These are phyloP conservation scores for Eucalyptus cloeziana DNA, from an alignment of 345 rosid genomes.

Conservation along the genomic window DNA sequence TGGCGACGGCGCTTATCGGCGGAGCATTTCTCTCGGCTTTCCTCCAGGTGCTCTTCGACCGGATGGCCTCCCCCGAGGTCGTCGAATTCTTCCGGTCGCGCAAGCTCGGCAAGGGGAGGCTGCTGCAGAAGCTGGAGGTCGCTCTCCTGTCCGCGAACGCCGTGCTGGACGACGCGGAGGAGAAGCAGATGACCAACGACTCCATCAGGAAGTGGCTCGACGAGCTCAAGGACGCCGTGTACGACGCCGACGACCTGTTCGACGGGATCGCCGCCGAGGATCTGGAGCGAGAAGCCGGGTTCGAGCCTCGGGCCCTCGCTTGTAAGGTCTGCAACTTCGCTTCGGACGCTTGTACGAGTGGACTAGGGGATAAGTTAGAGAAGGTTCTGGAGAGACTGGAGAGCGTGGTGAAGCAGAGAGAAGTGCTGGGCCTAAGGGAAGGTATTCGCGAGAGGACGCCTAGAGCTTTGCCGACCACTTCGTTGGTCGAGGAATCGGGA, in stretches of 20 bases:
- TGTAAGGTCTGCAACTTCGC: background rate
- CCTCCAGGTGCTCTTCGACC: background rate
- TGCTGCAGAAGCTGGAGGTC: background rate
- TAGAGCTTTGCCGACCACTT: background rate
- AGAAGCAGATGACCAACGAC: background rate
- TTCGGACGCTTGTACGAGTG: background rate
- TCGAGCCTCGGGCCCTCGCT: background rate
- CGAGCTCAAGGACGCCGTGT: background rate
- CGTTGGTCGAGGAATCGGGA: background rate
- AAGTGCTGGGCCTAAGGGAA: background rate
- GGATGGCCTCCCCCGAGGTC: background rate
- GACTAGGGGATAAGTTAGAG: background rate
- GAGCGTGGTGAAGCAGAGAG: background rate
- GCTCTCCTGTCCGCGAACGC: background rate
- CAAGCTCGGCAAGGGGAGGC: background rate
- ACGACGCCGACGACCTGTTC: constrained; percentile 5
- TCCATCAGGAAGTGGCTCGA: background rate
- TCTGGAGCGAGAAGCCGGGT: background rate
- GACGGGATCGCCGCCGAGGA: constrained; percentile 1
- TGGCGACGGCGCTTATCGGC: background rate
- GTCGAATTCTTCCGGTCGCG: background rate
- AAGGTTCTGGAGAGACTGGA: background rate
- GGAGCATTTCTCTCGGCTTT: background rate
- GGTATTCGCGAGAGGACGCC: background rate
- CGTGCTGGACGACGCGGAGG: constrained; percentile 5